Evolutionary conservation across 2,329 filamentous ascomycete genomes (phyloP).

Genomic region (Trichoderma asperellum): DNA sequence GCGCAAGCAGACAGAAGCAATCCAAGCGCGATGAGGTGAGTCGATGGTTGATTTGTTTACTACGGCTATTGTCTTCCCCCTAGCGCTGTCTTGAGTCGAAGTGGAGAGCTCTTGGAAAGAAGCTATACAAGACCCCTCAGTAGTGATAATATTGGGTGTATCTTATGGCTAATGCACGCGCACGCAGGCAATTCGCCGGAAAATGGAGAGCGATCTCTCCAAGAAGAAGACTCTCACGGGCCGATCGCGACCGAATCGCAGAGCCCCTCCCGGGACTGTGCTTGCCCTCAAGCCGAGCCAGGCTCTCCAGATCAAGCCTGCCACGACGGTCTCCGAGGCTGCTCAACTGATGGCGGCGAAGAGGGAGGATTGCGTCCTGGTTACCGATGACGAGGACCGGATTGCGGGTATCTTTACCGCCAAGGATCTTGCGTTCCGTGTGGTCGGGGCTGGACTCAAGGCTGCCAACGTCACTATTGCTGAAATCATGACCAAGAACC

Average conservation of each 20-base stretch:
- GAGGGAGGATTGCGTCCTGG: conserved; percentile 94
- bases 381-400: conserved; percentile 96
- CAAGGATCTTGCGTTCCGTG: conserved; percentile 96
- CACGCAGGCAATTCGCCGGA: conserved; percentile 85
- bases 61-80: background rate
- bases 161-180: conserved; percentile 24
- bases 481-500: conserved; percentile 99
- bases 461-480: conserved; percentile 89
- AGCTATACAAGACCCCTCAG: conserved; percentile 10
- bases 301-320: conserved; percentile 95
- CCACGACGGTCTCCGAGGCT: conserved; percentile 90
- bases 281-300: conserved; percentile 93
- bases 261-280: conserved; percentile 94
- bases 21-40: conserved; percentile 96
- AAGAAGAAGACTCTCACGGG: conserved; percentile 88
- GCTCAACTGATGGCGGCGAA: conserved; percentile 99
- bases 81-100: background rate
- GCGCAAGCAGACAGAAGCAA: conserved; percentile 94
- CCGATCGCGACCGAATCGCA: conserved; percentile 82
- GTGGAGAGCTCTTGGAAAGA: background rate
- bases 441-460: conserved; percentile 89
- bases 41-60: conserved; percentile 32
- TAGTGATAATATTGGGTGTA: conserved; percentile 25
- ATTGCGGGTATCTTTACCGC: conserved; percentile 99
- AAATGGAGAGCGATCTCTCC: conserved; percentile 95